Evolutionary conservation across 1,139 yeast species (phyloP).

Genomic region (Saccharomycopsis hybrid): DNA sequence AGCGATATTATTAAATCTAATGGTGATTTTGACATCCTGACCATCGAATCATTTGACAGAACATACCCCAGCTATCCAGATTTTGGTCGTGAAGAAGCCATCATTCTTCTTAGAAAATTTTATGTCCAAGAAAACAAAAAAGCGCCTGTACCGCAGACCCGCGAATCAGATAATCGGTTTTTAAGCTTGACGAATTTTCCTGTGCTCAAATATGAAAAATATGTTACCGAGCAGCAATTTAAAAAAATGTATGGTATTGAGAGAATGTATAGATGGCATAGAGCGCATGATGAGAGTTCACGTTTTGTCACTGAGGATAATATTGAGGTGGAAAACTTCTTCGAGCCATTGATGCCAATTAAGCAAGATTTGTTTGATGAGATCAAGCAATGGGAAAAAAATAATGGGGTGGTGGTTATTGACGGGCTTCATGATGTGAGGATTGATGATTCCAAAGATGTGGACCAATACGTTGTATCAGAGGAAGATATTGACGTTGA

Average conservation of each 20-base stretch:
- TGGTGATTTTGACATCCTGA: neutral
- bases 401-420: neutral
- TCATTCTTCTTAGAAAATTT: constrained; percentile 71
- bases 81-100: constrained; percentile 71
- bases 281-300: constrained; percentile 26
- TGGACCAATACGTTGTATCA: neutral
- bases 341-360: constrained; percentile 20
- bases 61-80: constrained; percentile 69
- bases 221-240: constrained; percentile 42
- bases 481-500: constrained; percentile 1
- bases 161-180: constrained; percentile 54
- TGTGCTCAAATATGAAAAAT: constrained; percentile 41
- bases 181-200: constrained; percentile 66
- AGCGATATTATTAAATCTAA: too few species aligned
- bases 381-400: constrained; percentile 12
- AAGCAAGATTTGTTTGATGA: constrained; percentile 5
- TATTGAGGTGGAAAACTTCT: constrained; percentile 15
- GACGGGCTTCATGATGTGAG: neutral
- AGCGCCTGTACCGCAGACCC: constrained; percentile 77
- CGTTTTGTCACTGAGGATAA: constrained; percentile 13
- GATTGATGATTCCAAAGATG: neutral
- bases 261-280: constrained; percentile 23
- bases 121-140: constrained; percentile 78
- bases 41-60: constrained; percentile 24
- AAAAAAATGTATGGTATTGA: constrained; percentile 43